Percentiles rank a stretch among this genome's conserved stretches.
Conservation (phyloP, 352 stramenopile species). For the Phytopythium sindhum region DNA sequence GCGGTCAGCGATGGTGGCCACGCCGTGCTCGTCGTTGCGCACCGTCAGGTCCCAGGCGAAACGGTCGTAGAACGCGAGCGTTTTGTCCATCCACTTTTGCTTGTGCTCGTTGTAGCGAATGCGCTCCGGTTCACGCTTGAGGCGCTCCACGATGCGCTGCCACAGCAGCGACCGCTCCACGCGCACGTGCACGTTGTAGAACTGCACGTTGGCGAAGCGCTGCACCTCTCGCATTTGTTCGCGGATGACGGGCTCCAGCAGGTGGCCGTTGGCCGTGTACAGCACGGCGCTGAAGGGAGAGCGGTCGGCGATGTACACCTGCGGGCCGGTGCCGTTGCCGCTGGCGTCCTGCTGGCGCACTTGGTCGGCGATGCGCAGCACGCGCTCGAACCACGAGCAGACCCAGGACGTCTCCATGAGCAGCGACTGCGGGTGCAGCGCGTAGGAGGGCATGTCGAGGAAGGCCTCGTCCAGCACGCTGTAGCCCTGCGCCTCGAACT, state of each 20-base stretch:
- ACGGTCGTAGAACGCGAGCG: conserved; percentile 71
- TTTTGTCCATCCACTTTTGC: conserved; percentile 82
- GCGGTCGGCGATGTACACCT: conserved; percentile 82
- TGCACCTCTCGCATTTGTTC: conserved; percentile 82
- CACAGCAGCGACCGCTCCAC: conserved; percentile 79
- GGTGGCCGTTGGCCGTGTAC: conserved; percentile 63
- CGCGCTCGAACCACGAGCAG: conserved; percentile 87
- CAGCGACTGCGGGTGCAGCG: conserved; percentile 84
- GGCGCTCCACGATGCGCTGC: conserved; percentile 59
- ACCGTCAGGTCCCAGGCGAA: conserved; percentile 81
- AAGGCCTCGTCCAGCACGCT: conserved; percentile 85
- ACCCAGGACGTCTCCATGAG: conserved; percentile 91
- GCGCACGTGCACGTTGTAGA: conserved; percentile 82
- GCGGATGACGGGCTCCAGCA: conserved; percentile 81
- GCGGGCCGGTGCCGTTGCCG: conserved; percentile 19
- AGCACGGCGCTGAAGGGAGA: conserved; percentile 85
- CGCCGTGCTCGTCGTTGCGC: conserved; percentile 54
- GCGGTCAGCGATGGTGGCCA: conserved; percentile 48
- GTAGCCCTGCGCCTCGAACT: conserved; percentile 77
- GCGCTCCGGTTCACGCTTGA: conserved; percentile 70
- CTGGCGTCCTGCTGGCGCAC: conserved; percentile 40
- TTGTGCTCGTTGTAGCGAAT: conserved; percentile 83
- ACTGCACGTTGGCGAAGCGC: conserved; percentile 66
- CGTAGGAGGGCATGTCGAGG: conserved; percentile 84
- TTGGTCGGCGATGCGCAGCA: conserved; percentile 62